A percentile compares a stretch with the other conserved stretches of the same genome.
phyloP scores from a whole-genome alignment of 2,329 filamentous ascomycete genomes.

The Aspergillus sergii region DNA sequence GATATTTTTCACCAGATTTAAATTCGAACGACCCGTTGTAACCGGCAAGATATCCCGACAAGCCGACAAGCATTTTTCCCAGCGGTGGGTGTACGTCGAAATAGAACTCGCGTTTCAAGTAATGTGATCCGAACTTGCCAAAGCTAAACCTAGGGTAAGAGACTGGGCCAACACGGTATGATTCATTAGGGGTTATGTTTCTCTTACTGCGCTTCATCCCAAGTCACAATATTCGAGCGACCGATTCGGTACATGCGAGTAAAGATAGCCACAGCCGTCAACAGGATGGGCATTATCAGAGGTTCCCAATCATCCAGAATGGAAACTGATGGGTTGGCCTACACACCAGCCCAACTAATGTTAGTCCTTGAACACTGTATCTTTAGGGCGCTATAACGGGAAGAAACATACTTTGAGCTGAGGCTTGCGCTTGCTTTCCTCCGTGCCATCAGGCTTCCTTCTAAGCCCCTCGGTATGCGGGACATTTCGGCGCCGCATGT shows the following conservation, averaged over 20 bases:
- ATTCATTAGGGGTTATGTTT: background rate
- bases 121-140: constrained; percentile 94
- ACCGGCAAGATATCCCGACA: constrained; percentile 92
- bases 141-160: constrained; percentile 36
- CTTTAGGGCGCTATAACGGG: background rate
- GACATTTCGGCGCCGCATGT: constrained; percentile 48
- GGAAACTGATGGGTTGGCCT: constrained; percentile 41
- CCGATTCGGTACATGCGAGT: constrained; percentile 70
- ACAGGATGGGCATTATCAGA: constrained; percentile 64
- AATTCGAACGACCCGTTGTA: constrained; percentile 99
- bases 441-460: constrained; percentile 19
- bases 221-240: constrained; percentile 71
- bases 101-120: constrained; percentile 99
- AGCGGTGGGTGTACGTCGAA: constrained; percentile 96
- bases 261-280: constrained; percentile 66
- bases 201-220: constrained; percentile 74
- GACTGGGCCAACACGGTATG: constrained; percentile 2
- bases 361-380: background rate
- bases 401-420: constrained; percentile 36
- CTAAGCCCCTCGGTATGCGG: constrained; percentile 33
- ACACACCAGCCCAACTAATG: background rate
- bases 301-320: constrained; percentile 62
- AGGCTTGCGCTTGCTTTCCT: constrained; percentile 32
- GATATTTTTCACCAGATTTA: constrained; percentile 96
- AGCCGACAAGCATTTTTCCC: constrained; percentile 96